phyloP scores from a whole-genome alignment of 169 alveolate genomes.

The Plasmodium billcollinsi region DNA sequence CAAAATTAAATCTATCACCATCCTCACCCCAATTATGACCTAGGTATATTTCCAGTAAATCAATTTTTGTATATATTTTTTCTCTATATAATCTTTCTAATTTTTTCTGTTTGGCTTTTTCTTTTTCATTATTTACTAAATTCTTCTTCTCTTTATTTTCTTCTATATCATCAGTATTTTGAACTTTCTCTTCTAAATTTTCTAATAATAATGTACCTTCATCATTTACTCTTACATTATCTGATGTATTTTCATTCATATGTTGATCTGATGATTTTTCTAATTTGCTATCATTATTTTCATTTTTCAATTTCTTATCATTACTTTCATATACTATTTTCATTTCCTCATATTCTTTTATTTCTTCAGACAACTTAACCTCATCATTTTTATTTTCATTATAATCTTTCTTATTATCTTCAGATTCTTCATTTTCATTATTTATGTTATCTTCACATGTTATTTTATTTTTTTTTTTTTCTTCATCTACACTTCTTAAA shows the following conservation, averaged over 20 bases:
- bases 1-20: conserved; percentile 30
- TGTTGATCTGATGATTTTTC: neutral
- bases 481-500: neutral
- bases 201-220: conserved; percentile 1
- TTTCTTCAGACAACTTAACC: neutral
- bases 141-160: conserved; percentile 4
- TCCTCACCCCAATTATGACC: conserved; percentile 46
- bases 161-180: neutral
- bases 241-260: neutral
- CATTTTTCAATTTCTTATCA: neutral
- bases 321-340: neutral
- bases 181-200: conserved; percentile 29
- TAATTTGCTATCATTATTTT: neutral
- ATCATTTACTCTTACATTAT: neutral
- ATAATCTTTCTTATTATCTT: neutral
- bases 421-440: neutral
- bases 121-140: neutral
- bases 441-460: neutral
- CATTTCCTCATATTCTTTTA: neutral
- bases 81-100: conserved; percentile 19
- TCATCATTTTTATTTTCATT: neutral
- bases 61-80: conserved; percentile 40
- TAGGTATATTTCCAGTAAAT: conserved; percentile 52
- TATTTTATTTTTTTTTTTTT: neutral
- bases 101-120: conserved; percentile 12